These are phyloP conservation scores for Talaromyces sp. DNA, from an alignment of 2,329 filamentous ascomycete species.

Conservation along the genomic window DNA sequence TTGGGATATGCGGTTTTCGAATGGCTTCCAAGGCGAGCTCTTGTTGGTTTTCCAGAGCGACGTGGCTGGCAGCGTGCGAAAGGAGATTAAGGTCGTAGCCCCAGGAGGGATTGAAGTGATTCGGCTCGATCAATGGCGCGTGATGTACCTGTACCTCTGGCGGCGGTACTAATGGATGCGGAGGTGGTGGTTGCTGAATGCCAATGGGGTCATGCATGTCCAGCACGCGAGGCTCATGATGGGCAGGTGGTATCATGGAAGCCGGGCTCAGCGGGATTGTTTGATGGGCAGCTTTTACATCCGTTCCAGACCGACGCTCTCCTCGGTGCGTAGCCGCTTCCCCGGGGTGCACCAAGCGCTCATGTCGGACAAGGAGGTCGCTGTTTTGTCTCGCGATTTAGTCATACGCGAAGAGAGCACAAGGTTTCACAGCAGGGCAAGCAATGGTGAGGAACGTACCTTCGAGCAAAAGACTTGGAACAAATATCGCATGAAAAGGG, in stretches of 20 bases:
- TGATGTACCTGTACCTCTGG: constrained; percentile 40
- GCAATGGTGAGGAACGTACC: constrained; percentile 26
- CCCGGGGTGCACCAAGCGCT: constrained; percentile 47
- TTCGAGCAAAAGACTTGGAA: constrained; percentile 49
- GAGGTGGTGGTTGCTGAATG: constrained; percentile 4
- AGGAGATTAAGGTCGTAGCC: constrained; percentile 50
- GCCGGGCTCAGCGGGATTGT: constrained; percentile 35
- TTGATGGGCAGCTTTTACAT: constrained; percentile 20
- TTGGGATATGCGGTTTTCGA: constrained; percentile 33
- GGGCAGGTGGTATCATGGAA: constrained; percentile 36
- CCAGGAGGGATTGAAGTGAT: constrained; percentile 50
- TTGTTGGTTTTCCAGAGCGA: constrained; percentile 47
- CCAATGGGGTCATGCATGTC: constrained; percentile 41
- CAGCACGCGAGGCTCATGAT: constrained; percentile 44
- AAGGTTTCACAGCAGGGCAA: constrained; percentile 3
- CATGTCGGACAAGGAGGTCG: constrained; percentile 50
- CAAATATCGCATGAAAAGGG: constrained; percentile 51
- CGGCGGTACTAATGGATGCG: constrained; percentile 26
- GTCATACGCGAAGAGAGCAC: not conserved
- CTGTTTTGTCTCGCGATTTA: constrained; percentile 31
- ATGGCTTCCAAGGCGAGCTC: constrained; percentile 36
- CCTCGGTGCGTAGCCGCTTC: constrained; percentile 40
- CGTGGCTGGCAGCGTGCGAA: constrained; percentile 50
- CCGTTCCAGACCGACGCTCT: constrained; percentile 33
- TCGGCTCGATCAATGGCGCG: constrained; percentile 40